Conservation (phyloP, 2,329 filamentous ascomycete genomes). For the Macrophomina phaseolina region DNA sequence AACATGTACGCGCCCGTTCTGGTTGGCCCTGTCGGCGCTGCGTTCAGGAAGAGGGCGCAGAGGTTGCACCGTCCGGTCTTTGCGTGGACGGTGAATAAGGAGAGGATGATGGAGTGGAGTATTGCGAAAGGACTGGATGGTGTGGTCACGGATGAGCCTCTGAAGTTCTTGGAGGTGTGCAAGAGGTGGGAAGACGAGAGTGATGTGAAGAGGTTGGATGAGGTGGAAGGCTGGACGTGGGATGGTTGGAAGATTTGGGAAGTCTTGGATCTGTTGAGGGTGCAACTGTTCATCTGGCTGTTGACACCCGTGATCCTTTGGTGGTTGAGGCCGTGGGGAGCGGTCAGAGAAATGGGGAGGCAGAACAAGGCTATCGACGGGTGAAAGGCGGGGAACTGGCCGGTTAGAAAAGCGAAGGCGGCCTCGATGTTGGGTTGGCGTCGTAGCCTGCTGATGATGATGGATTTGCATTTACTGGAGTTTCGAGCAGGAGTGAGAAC, state of each 20-base stretch:
- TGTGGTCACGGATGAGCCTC: constrained; percentile 84
- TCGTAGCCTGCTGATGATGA: not conserved
- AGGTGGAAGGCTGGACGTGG: constrained; percentile 4
- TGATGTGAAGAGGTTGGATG: not conserved
- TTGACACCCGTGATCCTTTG: constrained; percentile 16
- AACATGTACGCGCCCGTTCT: constrained; percentile 76
- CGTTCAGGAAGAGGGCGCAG: constrained; percentile 69
- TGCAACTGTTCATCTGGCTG: constrained; percentile 13
- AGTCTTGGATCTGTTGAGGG: constrained; percentile 4
- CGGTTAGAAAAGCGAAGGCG: not conserved
- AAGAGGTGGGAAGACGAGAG: constrained; percentile 44
- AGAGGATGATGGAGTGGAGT: constrained; percentile 80
- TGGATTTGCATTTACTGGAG: not conserved
- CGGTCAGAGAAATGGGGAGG: not conserved
- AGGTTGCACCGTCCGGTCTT: constrained; percentile 66
- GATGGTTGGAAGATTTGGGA: not conserved
- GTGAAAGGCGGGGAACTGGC: too few species aligned
- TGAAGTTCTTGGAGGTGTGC: constrained; percentile 65
- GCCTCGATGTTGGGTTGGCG: not conserved
- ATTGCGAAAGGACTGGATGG: constrained; percentile 72
- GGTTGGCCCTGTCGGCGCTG: constrained; percentile 68
- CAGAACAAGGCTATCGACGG: not conserved
- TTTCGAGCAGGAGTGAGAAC: not conserved
- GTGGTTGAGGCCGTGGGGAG: constrained; percentile 21
- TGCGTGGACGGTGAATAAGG: constrained; percentile 87